Evolutionary conservation across 2,329 filamentous ascomycete species (phyloP), one percentile per base, ranked within the genome.

Genomic region (Tolypocladium ophioglossoides): DNA sequence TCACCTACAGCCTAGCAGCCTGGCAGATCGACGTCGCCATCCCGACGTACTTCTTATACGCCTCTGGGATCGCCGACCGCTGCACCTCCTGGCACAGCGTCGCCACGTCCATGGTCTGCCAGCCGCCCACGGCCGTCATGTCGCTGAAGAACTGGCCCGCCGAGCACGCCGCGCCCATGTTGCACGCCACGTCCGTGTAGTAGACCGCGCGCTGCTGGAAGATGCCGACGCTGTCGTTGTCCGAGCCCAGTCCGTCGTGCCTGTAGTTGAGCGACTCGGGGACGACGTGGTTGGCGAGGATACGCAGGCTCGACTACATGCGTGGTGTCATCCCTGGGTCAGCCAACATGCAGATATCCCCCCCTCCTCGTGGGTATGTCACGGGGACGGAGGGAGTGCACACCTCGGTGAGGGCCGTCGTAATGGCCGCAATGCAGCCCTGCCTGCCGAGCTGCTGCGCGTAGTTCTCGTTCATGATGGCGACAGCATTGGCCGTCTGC

Each of bases 31-130:
- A 53, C 35, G 50, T 52, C 22, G 61, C 61, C 24, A 52, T 24
- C n/a, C 35, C 48, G 10, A 61, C 57, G 18, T 57, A 47, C 57
- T 56, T 57, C 20, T 40, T 40, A 24, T 61, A 63, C 47, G 54
- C 51, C 38, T 56, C 56, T 14, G 59, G 61, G n/a, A 53, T 55
- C 11, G 49, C 56, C n/a, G 61, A 63, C 39, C 55, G 41, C 59
- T 63, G 61, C 30, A 63, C 59, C 53, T 50, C 57, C 46, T 63
- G 61, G 61, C 59, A 62, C 27, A 63, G 59, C n/a, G 50, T 54
- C 40, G 56, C 59, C 18, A 59, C 55, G 37, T 55, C 50, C 54
- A 62, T 58, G 18, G 37, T 57, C 57, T 61, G n/a, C 61, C 61
- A 62, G 22, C 56, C 57, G 14, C 50, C 56, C 52, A 63, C 51